phyloP scores from a whole-genome alignment of 495 filamentous ascomycete species.

The Aspergillus steynii region DNA sequence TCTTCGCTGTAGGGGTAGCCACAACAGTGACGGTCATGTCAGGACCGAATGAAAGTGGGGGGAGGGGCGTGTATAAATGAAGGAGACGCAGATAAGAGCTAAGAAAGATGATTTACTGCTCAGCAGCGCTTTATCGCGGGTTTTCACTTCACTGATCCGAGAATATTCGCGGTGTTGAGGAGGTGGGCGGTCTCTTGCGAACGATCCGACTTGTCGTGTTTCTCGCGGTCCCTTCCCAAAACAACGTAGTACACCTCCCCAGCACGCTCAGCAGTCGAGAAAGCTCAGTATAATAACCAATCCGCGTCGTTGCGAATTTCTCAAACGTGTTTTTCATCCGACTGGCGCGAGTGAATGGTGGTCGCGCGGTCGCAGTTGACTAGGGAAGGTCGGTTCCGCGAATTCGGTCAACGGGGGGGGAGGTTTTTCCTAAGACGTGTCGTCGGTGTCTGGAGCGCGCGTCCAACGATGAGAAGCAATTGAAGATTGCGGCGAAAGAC shows the following conservation, averaged over 20 bases:
- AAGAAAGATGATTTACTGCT: not conserved
- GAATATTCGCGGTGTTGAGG: not conserved
- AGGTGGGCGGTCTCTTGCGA: not conserved
- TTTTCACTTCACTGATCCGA: not conserved
- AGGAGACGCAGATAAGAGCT: conserved; percentile 2
- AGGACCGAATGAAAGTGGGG: conserved; percentile 25
- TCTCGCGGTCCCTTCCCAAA: not conserved
- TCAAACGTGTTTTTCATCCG: not conserved
- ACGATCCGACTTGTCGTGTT: not conserved
- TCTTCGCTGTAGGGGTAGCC: conserved; percentile 40
- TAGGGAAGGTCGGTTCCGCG: not conserved
- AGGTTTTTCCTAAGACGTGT: conserved; percentile 12
- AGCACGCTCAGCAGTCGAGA: not conserved
- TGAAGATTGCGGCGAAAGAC: conserved; percentile 3
- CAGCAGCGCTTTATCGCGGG: not conserved
- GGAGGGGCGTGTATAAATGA: not conserved
- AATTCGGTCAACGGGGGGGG: not conserved
- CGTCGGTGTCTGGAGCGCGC: conserved; percentile 14
- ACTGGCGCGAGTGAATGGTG: not conserved
- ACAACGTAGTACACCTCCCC: not conserved
- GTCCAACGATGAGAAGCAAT: conserved; percentile 15
- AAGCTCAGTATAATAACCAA: not conserved
- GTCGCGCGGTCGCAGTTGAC: conserved; percentile 8
- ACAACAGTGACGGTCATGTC: conserved; percentile 51
- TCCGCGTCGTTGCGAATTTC: not conserved